Base-by-base conservation (phyloP, 805 yeast genomes). In the Metschnikowia lunata region DNA sequence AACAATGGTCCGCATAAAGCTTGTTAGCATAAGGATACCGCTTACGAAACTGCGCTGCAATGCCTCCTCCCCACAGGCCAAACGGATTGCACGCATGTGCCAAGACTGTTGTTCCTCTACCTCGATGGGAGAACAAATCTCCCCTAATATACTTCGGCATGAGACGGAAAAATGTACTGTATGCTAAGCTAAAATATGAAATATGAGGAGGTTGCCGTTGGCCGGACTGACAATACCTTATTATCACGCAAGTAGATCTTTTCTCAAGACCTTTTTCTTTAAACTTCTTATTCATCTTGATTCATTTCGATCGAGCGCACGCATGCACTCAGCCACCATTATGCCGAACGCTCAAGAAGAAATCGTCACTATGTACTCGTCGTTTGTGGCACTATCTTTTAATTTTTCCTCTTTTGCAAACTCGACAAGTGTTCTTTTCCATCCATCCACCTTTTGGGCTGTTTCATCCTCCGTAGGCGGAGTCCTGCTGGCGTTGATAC, bases 31-130 rank as follows among this genome's bases (percentile, higher is more conserved):
- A 56, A 2, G 88, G 89, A 59, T 73, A 87, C 37, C 66, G 61
- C 13, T 53, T 42, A 23, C 72, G 75, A 55, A 88, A 78, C 26
- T 64, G 75, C 4, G 69, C 69, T 0, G 95, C 95, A 2, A 88
- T 76, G 0, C 96, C 96, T 3, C 87, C 91, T 4, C 93, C 93
- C 96, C 96, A 88, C 1, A 71, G 56, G 0, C 95, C 96, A 26
- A 71, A 68, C 32, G 88, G 80, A 58, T 88, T 88, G 57, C 96
- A 88, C 0, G 95, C 80, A 59, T 88, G 96, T 1, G 85, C 85
- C 5, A 87, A 59, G 2, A 85, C 66, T 0, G 80, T 58, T 1
- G 45, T 40, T 2, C 46, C 42, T 3, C 43, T 34, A 5, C 53
- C 46, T 0, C 61, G 51, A 50, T 61, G 60, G 59, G 61, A 30